Evolutionary conservation across 192 early-diverging fungal species (phyloP), one percentile per base, ranked within the genome.

Genomic region (Podila verticillata): DNA sequence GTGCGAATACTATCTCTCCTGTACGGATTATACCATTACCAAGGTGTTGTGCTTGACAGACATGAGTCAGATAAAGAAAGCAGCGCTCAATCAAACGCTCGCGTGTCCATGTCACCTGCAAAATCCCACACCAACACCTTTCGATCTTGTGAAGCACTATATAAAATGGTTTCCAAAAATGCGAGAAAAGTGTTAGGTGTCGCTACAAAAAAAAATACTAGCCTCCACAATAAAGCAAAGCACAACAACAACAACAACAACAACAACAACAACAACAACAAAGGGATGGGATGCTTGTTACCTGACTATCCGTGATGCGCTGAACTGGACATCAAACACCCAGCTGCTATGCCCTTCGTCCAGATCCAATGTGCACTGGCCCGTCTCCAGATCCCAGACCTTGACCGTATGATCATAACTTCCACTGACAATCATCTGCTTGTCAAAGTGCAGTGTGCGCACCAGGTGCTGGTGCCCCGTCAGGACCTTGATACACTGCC

Each of bases 281-380:
- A n/a, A 44, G 39, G 17, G 1, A 44, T 44, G 39, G 17, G 12
- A 44, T 44, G 39, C 32, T n/a, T n/a, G 39, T 80, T 81, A 89
- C 88, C 88, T 93, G 65, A 99, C 90, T 63, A 99, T 96, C 68
- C 89, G 92, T 36, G 87, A 91, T 7, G 86, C 82, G 44, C 92
- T 92, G 74, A 96, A 95, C 69, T 95, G 94, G 15, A 99, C 93
- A 85, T 98, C 95, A 90, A 98, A 99, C 7, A 99, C 95, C 96
- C 96, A 98, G 81, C 94, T 96, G 7, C 90, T 88, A 75, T 97
- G 96, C 15, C 90, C 93, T 35, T 87, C 82, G 47, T 91, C 83
- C 30, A 95, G 86, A 74, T 94, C 89, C 57, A 93, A 62, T 34
- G 95, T 74, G 61, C 95, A 90, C 58, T 93, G 73, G 15, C 95